Conservation (phyloP, 2,329 filamentous ascomycete genomes). For the Aspergillus sp. region DNA sequence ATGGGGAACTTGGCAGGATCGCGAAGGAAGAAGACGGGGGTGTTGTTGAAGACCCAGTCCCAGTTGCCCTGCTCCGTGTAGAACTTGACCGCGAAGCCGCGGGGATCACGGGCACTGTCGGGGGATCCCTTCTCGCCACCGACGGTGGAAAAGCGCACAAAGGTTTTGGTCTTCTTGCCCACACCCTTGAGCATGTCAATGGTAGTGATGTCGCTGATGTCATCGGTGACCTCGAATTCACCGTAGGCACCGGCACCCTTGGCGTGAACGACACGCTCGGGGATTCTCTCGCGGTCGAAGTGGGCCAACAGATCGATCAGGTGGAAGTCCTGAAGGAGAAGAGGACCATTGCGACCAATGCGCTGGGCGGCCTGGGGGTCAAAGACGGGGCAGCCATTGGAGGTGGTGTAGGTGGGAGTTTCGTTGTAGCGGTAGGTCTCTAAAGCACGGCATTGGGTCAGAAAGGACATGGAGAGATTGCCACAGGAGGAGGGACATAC, state of each 20-base stretch:
- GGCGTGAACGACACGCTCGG: slow-evolving; percentile 44
- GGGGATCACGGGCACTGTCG: slow-evolving; percentile 69
- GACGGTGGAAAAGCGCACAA: slow-evolving; percentile 72
- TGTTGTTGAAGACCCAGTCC: slow-evolving; percentile 72
- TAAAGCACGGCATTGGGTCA: slow-evolving; percentile 12
- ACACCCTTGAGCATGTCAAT: slow-evolving; percentile 54
- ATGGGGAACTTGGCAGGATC: slow-evolving; percentile 72
- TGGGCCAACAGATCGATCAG: slow-evolving; percentile 59
- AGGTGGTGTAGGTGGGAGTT: slow-evolving; percentile 59
- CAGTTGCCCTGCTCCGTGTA: slow-evolving; percentile 72
- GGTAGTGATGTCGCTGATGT: slow-evolving; percentile 50
- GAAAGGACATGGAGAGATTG: neutral
- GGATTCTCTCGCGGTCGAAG: slow-evolving; percentile 42
- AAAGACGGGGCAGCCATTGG: slow-evolving; percentile 59
- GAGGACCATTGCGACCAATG: slow-evolving; percentile 56
- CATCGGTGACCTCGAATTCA: slow-evolving; percentile 47
- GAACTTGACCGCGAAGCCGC: slow-evolving; percentile 73
- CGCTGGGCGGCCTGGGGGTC: slow-evolving; percentile 55
- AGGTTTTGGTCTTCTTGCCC: slow-evolving; percentile 68
- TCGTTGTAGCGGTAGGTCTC: slow-evolving; percentile 55
- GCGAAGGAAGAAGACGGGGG: slow-evolving; percentile 72
- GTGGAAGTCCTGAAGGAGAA: slow-evolving; percentile 65
- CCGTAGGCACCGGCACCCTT: slow-evolving; percentile 44
- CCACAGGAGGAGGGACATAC: slow-evolving; percentile 15
- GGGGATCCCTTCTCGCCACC: slow-evolving; percentile 71